Evolutionary conservation across 345 rosid genomes (phyloP).

Genomic region (Populus nigra): DNA sequence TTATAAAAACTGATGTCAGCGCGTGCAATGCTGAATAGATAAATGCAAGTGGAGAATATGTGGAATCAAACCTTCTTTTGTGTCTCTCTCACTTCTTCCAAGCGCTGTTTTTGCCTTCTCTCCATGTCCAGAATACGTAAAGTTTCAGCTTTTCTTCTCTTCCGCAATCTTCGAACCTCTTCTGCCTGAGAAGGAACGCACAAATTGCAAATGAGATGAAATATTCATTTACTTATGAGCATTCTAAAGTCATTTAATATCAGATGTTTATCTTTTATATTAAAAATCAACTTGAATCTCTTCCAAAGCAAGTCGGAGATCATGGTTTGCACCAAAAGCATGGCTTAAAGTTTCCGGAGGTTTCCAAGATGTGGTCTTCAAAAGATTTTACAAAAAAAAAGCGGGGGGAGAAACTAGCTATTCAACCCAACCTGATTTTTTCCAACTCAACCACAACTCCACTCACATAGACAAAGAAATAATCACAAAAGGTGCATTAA

Average conservation of each 20-base stretch:
- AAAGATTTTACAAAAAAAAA: too few species aligned
- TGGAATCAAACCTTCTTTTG: constrained; percentile 64
- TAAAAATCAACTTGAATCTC: not conserved
- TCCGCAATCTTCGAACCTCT: constrained; percentile 71
- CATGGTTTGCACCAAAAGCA: not conserved
- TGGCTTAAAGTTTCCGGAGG: not conserved
- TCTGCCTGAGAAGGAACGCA: constrained; percentile 50
- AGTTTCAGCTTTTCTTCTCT: constrained; percentile 59
- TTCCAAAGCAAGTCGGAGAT: not conserved
- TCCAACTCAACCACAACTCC: not conserved
- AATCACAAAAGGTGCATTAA: not conserved
- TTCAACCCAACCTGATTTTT: not conserved
- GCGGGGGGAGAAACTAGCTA: not conserved
- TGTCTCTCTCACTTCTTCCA: constrained; percentile 83
- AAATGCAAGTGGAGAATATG: not conserved
- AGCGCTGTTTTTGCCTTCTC: constrained; percentile 76
- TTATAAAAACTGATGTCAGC: not conserved
- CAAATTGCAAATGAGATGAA: not conserved
- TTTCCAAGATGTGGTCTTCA: not conserved
- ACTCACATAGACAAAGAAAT: not conserved
- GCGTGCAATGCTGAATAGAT: not conserved
- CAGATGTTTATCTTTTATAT: not conserved
- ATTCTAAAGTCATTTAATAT: not conserved
- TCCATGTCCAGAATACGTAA: constrained; percentile 68
- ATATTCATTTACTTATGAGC: not conserved